Percentiles rank a stretch among this genome's conserved stretches.
phyloP scores from a whole-genome alignment of 805 yeast genomes.

The Kregervanrija pseudodelftensis region DNA sequence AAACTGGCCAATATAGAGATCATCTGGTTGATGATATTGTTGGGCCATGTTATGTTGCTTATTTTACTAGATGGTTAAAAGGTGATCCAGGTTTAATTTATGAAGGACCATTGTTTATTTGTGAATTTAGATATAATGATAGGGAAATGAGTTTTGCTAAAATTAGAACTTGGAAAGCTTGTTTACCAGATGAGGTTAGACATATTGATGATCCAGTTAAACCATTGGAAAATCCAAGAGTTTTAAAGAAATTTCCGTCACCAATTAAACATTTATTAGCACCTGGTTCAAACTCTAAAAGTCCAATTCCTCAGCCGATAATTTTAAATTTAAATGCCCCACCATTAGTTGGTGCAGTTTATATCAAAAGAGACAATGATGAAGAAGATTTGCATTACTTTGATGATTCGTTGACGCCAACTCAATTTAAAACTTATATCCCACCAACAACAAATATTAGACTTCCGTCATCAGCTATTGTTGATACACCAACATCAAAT shows the following conservation, averaged over 20 bases:
- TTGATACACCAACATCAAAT: conserved; percentile 5
- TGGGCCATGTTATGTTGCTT: conserved; percentile 92
- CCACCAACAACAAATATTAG: conserved; percentile 26
- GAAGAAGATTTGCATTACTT: conserved; percentile 74
- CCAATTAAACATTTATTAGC: conserved; percentile 78
- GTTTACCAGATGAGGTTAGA: conserved; percentile 94
- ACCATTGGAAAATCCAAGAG: conserved; percentile 58
- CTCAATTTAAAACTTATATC: conserved; percentile 24
- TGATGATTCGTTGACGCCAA: conserved; percentile 21
- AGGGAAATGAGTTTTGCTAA: conserved; percentile 84
- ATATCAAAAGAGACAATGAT: conserved; percentile 63
- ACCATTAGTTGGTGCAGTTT: conserved; percentile 90
- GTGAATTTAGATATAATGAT: conserved; percentile 93
- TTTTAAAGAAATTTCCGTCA: conserved; percentile 69
- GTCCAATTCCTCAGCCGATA: conserved; percentile 76
- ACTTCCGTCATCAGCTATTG: conserved; percentile 13
- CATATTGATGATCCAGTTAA: conserved; percentile 74
- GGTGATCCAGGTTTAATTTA: conserved; percentile 83
- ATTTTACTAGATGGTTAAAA: conserved; percentile 88
- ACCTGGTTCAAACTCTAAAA: conserved; percentile 61
- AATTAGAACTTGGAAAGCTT: conserved; percentile 97
- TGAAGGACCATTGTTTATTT: conserved; percentile 82
- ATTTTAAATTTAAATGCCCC: conserved; percentile 84
- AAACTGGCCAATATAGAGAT: conserved; percentile 94
- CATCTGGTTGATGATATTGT: conserved; percentile 82